phyloP scores from a whole-genome alignment of 2,329 filamentous ascomycete genomes.

The Drechslera avenae region DNA sequence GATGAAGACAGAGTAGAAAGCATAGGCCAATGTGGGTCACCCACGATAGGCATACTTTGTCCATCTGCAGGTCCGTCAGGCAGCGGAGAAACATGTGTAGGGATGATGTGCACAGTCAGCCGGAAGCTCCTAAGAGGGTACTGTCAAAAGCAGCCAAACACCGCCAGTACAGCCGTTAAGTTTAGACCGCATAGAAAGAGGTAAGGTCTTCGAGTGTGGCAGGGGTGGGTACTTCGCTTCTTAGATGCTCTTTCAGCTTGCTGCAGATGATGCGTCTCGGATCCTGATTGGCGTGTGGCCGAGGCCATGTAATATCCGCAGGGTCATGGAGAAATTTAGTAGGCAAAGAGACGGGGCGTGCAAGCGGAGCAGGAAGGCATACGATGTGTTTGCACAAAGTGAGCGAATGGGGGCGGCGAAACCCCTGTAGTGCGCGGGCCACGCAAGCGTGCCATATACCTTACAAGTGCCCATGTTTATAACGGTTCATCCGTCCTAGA shows the following conservation, averaged over 20 bases:
- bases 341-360: slow-evolving; percentile 13
- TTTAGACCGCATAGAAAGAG: slow-evolving; percentile 34
- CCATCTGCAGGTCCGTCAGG: slow-evolving; percentile 43
- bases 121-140: slow-evolving; percentile 38
- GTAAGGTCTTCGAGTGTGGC: slow-evolving; percentile 35
- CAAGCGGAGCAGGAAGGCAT: slow-evolving; percentile 10
- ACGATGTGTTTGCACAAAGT: slow-evolving; percentile 10
- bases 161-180: slow-evolving; percentile 44
- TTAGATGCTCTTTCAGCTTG: slow-evolving; percentile 42
- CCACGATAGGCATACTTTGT: slow-evolving; percentile 34
- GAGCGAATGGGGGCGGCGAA: slow-evolving; percentile 10
- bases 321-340: slow-evolving; percentile 21
- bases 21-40: slow-evolving; percentile 30
- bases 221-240: slow-evolving; percentile 35
- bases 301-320: slow-evolving; percentile 25
- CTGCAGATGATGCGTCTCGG: slow-evolving; percentile 22
- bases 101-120: slow-evolving; percentile 45
- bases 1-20: slow-evolving; percentile 24
- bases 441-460: slow-evolving; percentile 19
- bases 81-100: slow-evolving; percentile 41
- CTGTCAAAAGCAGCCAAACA: slow-evolving; percentile 37
- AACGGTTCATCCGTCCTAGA: slow-evolving; percentile 25
- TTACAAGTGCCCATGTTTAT: slow-evolving; percentile 17
- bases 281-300: slow-evolving; percentile 31
- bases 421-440: slow-evolving; percentile 21